Conservation (phyloP, 345 rosid species). For the Eucalyptus curtisii region DNA sequence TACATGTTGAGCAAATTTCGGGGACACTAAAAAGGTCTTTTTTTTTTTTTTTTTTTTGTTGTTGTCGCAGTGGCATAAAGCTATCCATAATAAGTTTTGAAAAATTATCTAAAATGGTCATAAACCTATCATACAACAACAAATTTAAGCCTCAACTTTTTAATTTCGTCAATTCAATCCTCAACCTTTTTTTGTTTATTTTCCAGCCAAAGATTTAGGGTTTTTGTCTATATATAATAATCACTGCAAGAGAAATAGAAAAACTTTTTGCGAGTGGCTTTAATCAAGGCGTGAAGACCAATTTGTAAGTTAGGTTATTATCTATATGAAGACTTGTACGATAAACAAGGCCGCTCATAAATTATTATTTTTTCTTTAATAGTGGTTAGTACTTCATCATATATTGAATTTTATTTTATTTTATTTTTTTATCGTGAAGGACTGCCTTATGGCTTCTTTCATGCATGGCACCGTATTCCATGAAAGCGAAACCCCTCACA, state of each 20-base stretch:
- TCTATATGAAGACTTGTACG: background rate
- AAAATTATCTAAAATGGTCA: too few species aligned
- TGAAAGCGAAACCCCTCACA: background rate
- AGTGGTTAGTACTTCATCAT: background rate
- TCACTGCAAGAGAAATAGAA: background rate
- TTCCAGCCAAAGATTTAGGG: background rate
- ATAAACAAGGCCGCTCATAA: background rate
- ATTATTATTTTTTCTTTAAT: background rate
- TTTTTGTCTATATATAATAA: too few species aligned
- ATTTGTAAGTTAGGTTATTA: background rate
- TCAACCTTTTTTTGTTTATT: too few species aligned
- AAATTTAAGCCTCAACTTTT: rapidly evolving
- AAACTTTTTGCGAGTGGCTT: background rate
- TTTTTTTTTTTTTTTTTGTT: rapidly evolving
- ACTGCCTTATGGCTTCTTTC: background rate
- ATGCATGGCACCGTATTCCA: background rate
- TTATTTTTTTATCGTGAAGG: background rate
- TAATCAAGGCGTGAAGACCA: background rate
- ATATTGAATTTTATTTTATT: background rate
- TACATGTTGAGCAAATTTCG: background rate
- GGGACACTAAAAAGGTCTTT: background rate
- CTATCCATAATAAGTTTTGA: background rate
- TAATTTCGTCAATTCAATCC: too few species aligned
- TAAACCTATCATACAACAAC: rapidly evolving
- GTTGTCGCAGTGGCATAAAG: background rate